These are phyloP conservation scores for Trichoderma asperellum DNA, from an alignment of 2,329 filamentous ascomycete genomes.

Conservation along the genomic window DNA sequence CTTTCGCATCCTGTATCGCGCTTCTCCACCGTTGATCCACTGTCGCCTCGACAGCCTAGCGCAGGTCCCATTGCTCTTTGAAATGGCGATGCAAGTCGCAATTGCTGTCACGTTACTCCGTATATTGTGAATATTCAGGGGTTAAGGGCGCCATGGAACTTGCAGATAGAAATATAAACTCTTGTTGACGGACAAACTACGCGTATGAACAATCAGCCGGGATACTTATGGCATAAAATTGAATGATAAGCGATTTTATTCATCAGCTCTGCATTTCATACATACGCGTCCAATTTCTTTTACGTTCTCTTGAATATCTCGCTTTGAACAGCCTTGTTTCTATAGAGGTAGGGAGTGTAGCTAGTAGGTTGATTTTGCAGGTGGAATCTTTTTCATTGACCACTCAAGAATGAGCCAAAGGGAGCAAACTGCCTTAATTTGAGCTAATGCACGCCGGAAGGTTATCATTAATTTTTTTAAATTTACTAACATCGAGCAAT, in stretches of 20 bases:
- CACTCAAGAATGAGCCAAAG: neutral
- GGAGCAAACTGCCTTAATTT: neutral
- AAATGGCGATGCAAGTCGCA: neutral
- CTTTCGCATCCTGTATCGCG: neutral
- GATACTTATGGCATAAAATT: neutral
- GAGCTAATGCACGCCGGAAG: neutral
- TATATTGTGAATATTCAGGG: neutral
- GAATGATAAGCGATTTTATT: neutral
- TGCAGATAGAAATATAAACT: neutral
- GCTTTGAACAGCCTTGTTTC: neutral
- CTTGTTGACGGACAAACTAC: neutral
- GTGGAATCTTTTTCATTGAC: neutral
- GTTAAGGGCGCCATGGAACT: neutral
- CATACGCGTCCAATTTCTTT: neutral
- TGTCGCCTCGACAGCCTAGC: conserved; percentile 18
- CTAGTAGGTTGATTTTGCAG: neutral
- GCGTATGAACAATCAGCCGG: neutral
- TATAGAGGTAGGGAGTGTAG: neutral
- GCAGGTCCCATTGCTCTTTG: neutral
- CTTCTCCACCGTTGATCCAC: conserved; percentile 6
- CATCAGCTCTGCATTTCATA: neutral
- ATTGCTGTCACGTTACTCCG: neutral
- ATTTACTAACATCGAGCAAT: neutral
- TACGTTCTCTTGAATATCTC: neutral
- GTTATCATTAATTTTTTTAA: neutral